These are phyloP conservation scores for Lactifluus hygrophoroides DNA, from an alignment of 768 basidiomycete genomes.

Conservation along the genomic window DNA sequence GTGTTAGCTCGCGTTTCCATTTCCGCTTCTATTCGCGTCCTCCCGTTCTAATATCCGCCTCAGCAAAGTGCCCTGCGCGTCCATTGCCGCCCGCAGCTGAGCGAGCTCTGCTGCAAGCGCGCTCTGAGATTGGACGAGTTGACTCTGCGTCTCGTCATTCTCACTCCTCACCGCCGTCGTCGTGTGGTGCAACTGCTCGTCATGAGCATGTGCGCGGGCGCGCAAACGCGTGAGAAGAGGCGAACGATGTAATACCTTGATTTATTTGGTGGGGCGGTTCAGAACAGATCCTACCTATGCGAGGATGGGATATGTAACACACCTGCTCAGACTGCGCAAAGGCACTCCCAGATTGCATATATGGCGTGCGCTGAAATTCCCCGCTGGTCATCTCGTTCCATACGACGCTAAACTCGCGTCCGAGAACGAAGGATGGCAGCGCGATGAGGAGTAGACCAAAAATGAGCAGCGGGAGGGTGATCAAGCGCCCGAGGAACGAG, in stretches of 20 bases:
- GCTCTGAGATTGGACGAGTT: slow-evolving; percentile 57
- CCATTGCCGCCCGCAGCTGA: slow-evolving; percentile 47
- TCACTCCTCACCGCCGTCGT: not conserved
- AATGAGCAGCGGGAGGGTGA: slow-evolving; percentile 79
- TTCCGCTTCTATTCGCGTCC: not conserved
- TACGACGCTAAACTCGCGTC: slow-evolving; percentile 82
- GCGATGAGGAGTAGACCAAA: slow-evolving; percentile 87
- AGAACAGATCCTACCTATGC: no score
- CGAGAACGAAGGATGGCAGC: slow-evolving; percentile 85
- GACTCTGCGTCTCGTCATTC: slow-evolving; percentile 47
- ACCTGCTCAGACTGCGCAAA: not conserved
- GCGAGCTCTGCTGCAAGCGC: slow-evolving; percentile 58
- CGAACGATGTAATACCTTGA: not conserved
- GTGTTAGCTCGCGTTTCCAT: slow-evolving; percentile 4
- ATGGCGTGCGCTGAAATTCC: not conserved
- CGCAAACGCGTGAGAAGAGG: not conserved
- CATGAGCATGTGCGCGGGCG: not conserved
- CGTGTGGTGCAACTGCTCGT: not conserved
- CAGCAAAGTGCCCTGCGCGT: slow-evolving; percentile 50
- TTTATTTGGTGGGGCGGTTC: not conserved
- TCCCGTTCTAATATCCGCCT: slow-evolving; percentile 22
- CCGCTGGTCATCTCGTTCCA: slow-evolving; percentile 71
- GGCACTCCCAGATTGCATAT: not conserved
- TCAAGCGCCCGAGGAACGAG: slow-evolving; percentile 76
- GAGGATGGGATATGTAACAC: not conserved